Conservation (phyloP, 352 stramenopile species). For the Phytophthora foliorum region DNA sequence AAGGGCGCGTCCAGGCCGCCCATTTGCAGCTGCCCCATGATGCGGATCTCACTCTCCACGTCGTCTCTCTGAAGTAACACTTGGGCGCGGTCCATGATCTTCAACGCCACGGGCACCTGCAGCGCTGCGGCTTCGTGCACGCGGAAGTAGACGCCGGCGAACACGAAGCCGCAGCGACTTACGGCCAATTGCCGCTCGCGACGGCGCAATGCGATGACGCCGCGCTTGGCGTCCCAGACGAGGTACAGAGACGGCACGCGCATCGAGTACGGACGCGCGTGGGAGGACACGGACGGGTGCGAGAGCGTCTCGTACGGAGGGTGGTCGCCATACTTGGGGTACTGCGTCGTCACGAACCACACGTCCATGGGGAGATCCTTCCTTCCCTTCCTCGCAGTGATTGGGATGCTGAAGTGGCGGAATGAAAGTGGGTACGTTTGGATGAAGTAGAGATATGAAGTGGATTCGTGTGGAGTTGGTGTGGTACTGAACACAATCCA, state of each 20-base stretch:
- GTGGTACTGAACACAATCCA: background rate
- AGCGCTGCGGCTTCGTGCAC: conserved; percentile 50
- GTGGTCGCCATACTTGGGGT: conserved; percentile 52
- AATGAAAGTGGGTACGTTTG: conserved; percentile 8
- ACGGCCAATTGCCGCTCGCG: conserved; percentile 73
- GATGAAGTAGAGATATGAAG: conserved; percentile 18
- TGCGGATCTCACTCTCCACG: conserved; percentile 82
- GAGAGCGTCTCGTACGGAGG: conserved; percentile 69
- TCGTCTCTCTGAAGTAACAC: conserved; percentile 81
- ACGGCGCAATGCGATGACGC: conserved; percentile 79
- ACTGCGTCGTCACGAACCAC: conserved; percentile 73
- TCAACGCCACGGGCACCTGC: conserved; percentile 78
- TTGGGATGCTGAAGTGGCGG: background rate
- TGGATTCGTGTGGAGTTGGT: background rate
- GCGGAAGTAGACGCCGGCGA: conserved; percentile 82
- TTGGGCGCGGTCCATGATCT: conserved; percentile 83
- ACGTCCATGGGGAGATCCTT: conserved; percentile 66
- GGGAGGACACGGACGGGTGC: conserved; percentile 62
- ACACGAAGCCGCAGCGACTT: conserved; percentile 83
- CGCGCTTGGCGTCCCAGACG: conserved; percentile 71
- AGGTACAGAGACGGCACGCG: conserved; percentile 71
- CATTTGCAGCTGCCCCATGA: conserved; percentile 85
- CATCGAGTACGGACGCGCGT: conserved; percentile 64
- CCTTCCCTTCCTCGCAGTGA: too few relatives aligned
- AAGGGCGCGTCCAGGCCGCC: conserved; percentile 78